Conservation (phyloP, 2,329 filamentous ascomycete species). For the Sarocladium strictum region DNA sequence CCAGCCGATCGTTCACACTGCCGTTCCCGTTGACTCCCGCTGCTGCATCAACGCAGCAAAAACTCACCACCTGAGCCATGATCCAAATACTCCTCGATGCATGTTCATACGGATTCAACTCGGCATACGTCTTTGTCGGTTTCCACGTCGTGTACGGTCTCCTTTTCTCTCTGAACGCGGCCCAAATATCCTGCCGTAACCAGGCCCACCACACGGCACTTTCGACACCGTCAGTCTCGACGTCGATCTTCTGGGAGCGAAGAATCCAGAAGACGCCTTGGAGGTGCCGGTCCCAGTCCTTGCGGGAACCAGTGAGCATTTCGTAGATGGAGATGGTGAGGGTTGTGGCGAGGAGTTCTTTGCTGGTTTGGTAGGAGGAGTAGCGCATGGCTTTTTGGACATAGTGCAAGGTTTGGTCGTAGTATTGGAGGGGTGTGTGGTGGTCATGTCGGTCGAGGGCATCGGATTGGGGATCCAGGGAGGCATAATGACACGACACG, state of each 20-base stretch:
- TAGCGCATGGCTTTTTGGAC: constrained; percentile 54
- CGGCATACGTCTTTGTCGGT: constrained; percentile 40
- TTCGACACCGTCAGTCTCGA: constrained; percentile 48
- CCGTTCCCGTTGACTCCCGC: constrained; percentile 6
- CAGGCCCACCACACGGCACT: constrained; percentile 61
- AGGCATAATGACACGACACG: constrained; percentile 42
- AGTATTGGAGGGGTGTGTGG: constrained; percentile 40
- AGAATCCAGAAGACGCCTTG: constrained; percentile 63
- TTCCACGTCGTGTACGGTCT: constrained; percentile 53
- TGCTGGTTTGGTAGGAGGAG: constrained; percentile 49
- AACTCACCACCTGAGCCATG: constrained; percentile 51
- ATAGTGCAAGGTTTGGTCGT: constrained; percentile 58
- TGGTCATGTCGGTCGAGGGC: constrained; percentile 14
- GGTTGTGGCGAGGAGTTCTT: constrained; percentile 53
- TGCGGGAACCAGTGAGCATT: constrained; percentile 54
- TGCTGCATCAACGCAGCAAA: constrained; percentile 40
- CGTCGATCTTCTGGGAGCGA: constrained; percentile 54
- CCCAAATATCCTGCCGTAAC: constrained; percentile 62
- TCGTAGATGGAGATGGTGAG: constrained; percentile 58
- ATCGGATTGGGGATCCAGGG: constrained; percentile 20
- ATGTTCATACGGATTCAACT: constrained; percentile 47
- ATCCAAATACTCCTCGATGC: constrained; percentile 48
- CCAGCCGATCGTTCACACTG: constrained; percentile 32
- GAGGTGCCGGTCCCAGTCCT: constrained; percentile 55
- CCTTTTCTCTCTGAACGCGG: constrained; percentile 52